These are phyloP conservation scores for Cephaloascus albidus DNA, from an alignment of 805 yeast species.

Conservation along the genomic window DNA sequence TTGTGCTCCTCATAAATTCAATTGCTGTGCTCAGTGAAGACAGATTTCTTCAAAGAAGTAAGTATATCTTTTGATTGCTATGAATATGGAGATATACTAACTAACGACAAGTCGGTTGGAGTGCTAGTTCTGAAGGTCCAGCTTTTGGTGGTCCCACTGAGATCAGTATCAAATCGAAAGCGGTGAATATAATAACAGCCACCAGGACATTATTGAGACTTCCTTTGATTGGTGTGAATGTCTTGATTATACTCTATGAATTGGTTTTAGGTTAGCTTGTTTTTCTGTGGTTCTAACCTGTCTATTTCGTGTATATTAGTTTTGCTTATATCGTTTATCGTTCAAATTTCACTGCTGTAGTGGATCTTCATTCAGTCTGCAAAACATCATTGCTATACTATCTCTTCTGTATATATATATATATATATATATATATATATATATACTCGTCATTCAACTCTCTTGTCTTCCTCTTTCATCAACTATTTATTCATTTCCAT, in stretches of 20 bases:
- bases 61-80: conserved; percentile 25
- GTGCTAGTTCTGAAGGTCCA: conserved; percentile 23
- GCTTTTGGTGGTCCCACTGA: conserved; percentile 37
- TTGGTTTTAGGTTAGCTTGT: conserved; percentile 62
- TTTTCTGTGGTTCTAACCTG: no score
- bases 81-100: conserved; percentile 7
- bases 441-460: no score
- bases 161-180: conserved; percentile 43
- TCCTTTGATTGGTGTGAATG: conserved; percentile 62
- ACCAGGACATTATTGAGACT: conserved; percentile 69
- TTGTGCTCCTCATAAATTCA: conserved; percentile 57
- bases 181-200: conserved; percentile 62
- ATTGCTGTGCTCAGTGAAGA: conserved; percentile 77
- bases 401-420: no score
- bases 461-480: no score
- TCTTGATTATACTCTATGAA: conserved; percentile 61
- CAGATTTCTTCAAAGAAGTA: conserved; percentile 60
- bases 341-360: no score
- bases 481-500: no score
- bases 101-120: conserved; percentile 32
- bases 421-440: no score
- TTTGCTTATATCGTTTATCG: no score
- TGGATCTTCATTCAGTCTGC: no score
- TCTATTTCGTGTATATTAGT: no score
- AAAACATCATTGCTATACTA: no score